Conservation (phyloP, 495 filamentous ascomycete species). For the Podospora appendiculata region DNA sequence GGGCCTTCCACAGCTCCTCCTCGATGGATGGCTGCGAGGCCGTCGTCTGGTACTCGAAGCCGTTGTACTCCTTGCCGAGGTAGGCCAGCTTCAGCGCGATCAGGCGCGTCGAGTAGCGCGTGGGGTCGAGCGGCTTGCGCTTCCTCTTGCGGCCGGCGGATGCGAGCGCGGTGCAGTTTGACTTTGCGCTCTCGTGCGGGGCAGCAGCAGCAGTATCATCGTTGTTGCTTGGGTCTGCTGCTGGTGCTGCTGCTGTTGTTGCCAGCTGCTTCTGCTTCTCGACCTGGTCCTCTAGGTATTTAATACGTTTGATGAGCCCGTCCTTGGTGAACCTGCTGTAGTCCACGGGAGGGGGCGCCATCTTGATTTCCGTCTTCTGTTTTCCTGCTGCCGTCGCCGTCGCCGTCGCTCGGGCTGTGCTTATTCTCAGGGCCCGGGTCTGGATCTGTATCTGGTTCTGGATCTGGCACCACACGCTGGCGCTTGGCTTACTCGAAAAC, state of each 20-base stretch:
- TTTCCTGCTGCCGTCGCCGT: background rate
- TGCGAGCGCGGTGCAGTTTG: too few relatives aligned
- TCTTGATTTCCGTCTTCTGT: background rate
- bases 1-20: conserved; percentile 83
- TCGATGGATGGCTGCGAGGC: conserved; percentile 72
- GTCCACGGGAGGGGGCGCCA: background rate
- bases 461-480: background rate
- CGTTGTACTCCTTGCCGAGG: conserved; percentile 82
- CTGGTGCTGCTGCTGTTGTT: background rate
- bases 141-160: conserved; percentile 18
- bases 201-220: background rate
- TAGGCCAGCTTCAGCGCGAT: conserved; percentile 94
- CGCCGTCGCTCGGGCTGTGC: background rate
- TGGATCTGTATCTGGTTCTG: conserved; percentile 1
- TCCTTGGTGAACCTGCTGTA: background rate
- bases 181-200: background rate
- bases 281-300: background rate
- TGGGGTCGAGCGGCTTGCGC: conserved; percentile 58
- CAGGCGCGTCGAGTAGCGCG: conserved; percentile 71
- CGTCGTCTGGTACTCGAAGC: conserved; percentile 71
- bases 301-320: background rate
- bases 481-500: too few relatives aligned
- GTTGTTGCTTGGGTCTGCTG: background rate
- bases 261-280: background rate
- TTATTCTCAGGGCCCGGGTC: background rate